Evolutionary conservation across 2,329 filamentous ascomycete genomes (phyloP).

Genomic region (Botrytis pseudocinerea): DNA sequence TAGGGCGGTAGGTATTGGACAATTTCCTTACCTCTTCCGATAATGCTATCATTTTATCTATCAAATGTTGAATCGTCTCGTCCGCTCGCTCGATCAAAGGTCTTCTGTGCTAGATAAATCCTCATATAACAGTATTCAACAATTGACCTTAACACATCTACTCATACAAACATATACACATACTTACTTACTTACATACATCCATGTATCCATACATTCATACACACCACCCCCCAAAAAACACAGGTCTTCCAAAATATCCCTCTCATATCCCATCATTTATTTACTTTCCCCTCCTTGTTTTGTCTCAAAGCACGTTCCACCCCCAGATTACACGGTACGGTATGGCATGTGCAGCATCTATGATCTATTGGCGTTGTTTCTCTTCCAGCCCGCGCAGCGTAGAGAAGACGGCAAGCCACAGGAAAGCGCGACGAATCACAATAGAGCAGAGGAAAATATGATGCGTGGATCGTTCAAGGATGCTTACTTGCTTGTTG

Average conservation of each 20-base stretch:
- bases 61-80: no score
- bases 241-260: background rate
- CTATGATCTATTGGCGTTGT: no score
- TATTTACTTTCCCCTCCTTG: conserved; percentile 17
- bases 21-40: background rate
- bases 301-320: conserved; percentile 19
- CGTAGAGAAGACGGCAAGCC: no score
- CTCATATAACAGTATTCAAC: background rate
- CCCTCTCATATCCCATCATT: conserved; percentile 9
- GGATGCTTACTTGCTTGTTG: no score
- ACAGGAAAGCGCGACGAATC: no score
- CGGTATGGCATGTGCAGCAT: background rate
- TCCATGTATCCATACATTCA: background rate
- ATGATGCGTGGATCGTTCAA: no score
- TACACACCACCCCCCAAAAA: background rate
- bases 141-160: background rate
- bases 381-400: no score
- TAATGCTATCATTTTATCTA: no score
- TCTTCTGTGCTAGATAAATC: no score
- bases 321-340: background rate
- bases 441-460: no score
- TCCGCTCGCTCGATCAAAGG: no score
- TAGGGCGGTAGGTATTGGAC: background rate
- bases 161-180: background rate
- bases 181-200: background rate